phyloP scores from a whole-genome alignment of 805 yeast genomes.

The Myxozyma melibiosi region DNA sequence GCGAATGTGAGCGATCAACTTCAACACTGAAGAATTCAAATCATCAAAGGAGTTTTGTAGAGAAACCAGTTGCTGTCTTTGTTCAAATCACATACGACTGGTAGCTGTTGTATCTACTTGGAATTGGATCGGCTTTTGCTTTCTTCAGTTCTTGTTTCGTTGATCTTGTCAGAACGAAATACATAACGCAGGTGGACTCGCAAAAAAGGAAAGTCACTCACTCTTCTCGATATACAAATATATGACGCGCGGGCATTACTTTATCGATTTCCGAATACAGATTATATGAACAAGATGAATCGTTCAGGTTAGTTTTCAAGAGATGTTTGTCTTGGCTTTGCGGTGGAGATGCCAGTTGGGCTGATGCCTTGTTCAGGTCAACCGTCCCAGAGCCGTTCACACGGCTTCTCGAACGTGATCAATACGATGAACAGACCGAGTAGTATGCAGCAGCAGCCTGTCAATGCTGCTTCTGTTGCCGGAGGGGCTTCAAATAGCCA shows the following conservation, averaged over 20 bases:
- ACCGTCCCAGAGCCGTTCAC: conserved; percentile 27
- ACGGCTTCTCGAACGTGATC: conserved; percentile 27
- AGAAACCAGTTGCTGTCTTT: too few relatives aligned
- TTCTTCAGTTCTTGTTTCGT: background rate
- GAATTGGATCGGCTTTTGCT: too few relatives aligned
- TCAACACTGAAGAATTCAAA: too few relatives aligned
- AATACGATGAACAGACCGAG: conserved; percentile 20
- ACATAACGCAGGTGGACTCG: too few relatives aligned
- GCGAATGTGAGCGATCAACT: too few relatives aligned
- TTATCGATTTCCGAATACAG: background rate
- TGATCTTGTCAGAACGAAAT: too few relatives aligned
- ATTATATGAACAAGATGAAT: conserved; percentile 18
- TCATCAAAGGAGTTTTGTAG: too few relatives aligned
- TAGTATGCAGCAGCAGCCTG: conserved; percentile 16
- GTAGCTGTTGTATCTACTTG: too few relatives aligned
- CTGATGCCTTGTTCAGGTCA: conserved; percentile 16
- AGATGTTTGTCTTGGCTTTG: too few relatives aligned
- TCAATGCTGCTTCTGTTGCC: conserved; percentile 1
- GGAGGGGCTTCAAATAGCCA: conserved; percentile 9
- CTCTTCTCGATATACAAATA: background rate
- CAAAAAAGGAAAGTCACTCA: too few relatives aligned
- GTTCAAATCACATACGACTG: too few relatives aligned
- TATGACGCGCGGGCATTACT: conserved; percentile 4
- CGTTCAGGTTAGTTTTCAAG: conserved; percentile 8
- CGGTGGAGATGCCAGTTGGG: background rate